Percentiles rank a stretch among this genome's conserved stretches.
phyloP scores from a whole-genome alignment of 192 early-diverging fungal genomes.

The Rhizophagus prolifer region DNA sequence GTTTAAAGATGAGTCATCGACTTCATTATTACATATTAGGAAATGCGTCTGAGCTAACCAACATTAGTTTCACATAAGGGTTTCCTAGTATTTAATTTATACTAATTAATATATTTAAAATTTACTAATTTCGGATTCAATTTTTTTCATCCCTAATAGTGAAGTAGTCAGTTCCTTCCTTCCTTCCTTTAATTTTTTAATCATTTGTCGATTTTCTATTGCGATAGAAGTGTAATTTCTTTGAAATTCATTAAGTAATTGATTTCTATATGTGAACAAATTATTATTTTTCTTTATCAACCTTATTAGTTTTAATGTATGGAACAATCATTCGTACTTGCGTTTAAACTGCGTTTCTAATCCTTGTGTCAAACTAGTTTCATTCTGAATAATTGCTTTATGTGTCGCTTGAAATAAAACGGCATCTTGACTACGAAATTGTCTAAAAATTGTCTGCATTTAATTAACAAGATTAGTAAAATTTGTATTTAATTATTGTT shows the following conservation, averaged over 20 bases:
- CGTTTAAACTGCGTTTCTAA: conserved; percentile 13
- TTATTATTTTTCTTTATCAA: not conserved
- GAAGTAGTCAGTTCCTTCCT: not conserved
- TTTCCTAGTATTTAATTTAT: too few relatives aligned
- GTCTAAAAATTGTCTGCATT: conserved; percentile 18
- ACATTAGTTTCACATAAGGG: too few relatives aligned
- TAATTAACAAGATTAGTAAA: not conserved
- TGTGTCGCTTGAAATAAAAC: conserved; percentile 9
- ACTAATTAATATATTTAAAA: not conserved
- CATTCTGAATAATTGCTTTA: conserved; percentile 12
- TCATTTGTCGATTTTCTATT: conserved; percentile 8
- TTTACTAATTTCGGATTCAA: not conserved
- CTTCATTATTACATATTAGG: too few relatives aligned
- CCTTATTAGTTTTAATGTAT: not conserved
- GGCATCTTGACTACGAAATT: conserved; percentile 2
- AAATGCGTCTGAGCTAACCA: too few relatives aligned
- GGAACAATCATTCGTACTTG: conserved; percentile 5
- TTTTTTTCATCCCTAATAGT: not conserved
- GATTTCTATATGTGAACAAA: not conserved
- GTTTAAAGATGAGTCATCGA: too few relatives aligned
- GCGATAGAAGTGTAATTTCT: conserved; percentile 8
- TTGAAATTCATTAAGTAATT: conserved; percentile 9
- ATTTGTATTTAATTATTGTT: not conserved
- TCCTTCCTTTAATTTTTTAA: conserved; percentile 8
- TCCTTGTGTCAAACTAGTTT: not conserved